Evolutionary conservation across 257 asterid species (phyloP).

Genomic region (Solanum chiquidenum): DNA sequence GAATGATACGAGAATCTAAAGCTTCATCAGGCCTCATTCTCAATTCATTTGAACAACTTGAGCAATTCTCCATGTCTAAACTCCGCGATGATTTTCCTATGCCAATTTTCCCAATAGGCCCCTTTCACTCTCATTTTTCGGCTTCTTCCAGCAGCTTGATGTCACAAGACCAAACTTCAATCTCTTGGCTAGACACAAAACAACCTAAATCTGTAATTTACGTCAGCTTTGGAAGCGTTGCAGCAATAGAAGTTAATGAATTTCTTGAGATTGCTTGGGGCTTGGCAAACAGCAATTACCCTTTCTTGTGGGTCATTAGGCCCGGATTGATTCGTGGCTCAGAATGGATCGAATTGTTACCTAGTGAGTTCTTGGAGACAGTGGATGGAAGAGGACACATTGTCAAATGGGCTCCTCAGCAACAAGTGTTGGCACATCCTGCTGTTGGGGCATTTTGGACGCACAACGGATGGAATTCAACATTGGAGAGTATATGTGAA

Average conservation of each 20-base stretch:
- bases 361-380: slow-evolving; percentile 2
- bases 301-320: slow-evolving; percentile 40
- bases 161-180: slow-evolving; percentile 24
- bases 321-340: slow-evolving; percentile 14
- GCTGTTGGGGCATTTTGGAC: slow-evolving; percentile 20
- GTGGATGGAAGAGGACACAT: slow-evolving; percentile 1
- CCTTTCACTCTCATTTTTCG: slow-evolving; percentile 29
- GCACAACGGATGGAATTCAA: slow-evolving; percentile 16
- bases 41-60: slow-evolving; percentile 42
- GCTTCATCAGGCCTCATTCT: slow-evolving; percentile 33
- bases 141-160: slow-evolving; percentile 21
- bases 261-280: slow-evolving; percentile 30
- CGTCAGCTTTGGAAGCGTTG: slow-evolving; percentile 34
- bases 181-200: slow-evolving; percentile 41
- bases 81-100: slow-evolving; percentile 16
- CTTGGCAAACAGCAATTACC: slow-evolving; percentile 20
- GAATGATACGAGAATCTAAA: slow-evolving; percentile 20
- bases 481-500: slow-evolving; percentile 5
- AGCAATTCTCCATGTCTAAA: slow-evolving; percentile 15
- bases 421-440: slow-evolving; percentile 8
- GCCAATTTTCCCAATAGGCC: slow-evolving; percentile 35
- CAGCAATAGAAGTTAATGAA: slow-evolving; percentile 11
- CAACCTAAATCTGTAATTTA: slow-evolving; percentile 26
- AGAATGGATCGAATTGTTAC: slow-evolving; percentile 23
- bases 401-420: slow-evolving; percentile 9